Evolutionary conservation across 768 basidiomycete genomes (phyloP).

Genomic region (Rhodocollybia butyracea): DNA sequence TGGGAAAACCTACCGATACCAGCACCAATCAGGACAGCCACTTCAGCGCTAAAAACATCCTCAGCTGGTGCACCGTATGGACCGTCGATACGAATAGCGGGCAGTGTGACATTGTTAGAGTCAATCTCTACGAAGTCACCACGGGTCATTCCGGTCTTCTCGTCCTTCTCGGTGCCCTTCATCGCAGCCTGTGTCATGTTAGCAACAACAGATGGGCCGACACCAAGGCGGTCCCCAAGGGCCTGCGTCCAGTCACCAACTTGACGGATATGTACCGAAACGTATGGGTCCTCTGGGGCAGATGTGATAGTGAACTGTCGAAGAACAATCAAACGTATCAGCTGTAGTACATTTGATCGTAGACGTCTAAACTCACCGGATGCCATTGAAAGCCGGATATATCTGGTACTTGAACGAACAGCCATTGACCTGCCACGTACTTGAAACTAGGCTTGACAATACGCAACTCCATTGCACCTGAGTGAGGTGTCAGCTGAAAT

Average conservation of each 20-base stretch:
- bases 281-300: constrained; percentile 90
- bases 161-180: constrained; percentile 69
- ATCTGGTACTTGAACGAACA: constrained; percentile 87
- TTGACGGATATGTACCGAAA: constrained; percentile 91
- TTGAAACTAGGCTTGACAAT: constrained; percentile 91
- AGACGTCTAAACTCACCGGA: constrained; percentile 55
- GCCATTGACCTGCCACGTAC: constrained; percentile 90
- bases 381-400: constrained; percentile 88
- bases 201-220: constrained; percentile 72
- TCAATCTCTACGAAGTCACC: constrained; percentile 85
- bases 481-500: constrained; percentile 8
- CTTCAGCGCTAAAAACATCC: constrained; percentile 82
- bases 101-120: constrained; percentile 50
- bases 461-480: constrained; percentile 90
- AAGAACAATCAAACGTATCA: neutral
- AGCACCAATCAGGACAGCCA: constrained; percentile 88
- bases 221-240: constrained; percentile 85
- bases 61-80: constrained; percentile 94
- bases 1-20: constrained; percentile 71
- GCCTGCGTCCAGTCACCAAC: constrained; percentile 85
- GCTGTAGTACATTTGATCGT: constrained; percentile 57
- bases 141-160: constrained; percentile 43
- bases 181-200: constrained; percentile 76
- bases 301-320: constrained; percentile 92
- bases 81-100: constrained; percentile 77